Evolutionary conservation across 2,329 filamentous ascomycete genomes (phyloP), one percentile per base, ranked within the genome.

Genomic region (Paraphoma sp.): DNA sequence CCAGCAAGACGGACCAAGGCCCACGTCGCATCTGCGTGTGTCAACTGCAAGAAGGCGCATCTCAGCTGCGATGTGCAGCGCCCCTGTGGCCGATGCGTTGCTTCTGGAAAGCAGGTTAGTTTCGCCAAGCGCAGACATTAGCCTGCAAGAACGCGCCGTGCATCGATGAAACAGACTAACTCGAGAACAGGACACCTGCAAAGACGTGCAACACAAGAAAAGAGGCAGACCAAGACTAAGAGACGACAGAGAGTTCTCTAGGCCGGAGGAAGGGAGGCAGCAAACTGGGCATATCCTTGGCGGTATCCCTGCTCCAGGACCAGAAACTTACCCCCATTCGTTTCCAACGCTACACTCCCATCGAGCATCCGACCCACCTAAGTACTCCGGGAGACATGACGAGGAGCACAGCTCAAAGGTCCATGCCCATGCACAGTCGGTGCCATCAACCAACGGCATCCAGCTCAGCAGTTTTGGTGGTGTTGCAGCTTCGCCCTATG

Each of bases 151-250:
- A 33, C n/a, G 43, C 33, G 28, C 11, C 18, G 14, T 44, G 11
- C 16, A 17, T 40, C 23, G 10, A 46, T 29, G 47, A 47, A 45
- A 51, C 48, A 56, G 52, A 61, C 47, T 40, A 40, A 47, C 28
- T 31, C 28, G n/a, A 12, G 42, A 55, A 63, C 69, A 94, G 81
- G 90, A 93, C 55, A 84, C 88, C 7, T 95, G 91, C 71, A 82
- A 92, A 66, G 91, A 95, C 76, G 91, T 95, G 33, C 89, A 92
- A 70, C 91, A 95, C 77, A 95, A 94, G 77, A 95, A 94, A 75
- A 82, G 91, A 66, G 91, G 91, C 42, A 84, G 91, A 47, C 91
- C 91, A 57, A 84, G 91, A 62, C 80, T 95, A 64, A 86, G 91
- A 67, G 91, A 94, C 70, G 73, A 76, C 49, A 72, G 75, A 56